Evolutionary conservation across 306 rosid species (phyloP).

Genomic region (Fagus crenata): DNA sequence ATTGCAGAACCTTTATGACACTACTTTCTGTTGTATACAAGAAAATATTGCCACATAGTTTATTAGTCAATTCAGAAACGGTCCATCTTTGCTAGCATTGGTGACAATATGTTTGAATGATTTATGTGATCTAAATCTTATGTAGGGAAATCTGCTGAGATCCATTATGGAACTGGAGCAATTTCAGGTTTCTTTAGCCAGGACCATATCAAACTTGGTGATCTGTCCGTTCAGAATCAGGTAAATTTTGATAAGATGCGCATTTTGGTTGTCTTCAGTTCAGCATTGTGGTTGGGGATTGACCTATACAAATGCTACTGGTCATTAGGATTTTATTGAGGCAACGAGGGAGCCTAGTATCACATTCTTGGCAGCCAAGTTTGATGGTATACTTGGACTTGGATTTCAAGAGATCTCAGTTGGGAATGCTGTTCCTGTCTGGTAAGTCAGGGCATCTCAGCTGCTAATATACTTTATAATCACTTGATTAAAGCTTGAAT

Average conservation of each 20-base stretch:
- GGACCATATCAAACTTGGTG: conserved; percentile 36
- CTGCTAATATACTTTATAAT: not conserved
- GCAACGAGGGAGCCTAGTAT: conserved; percentile 48
- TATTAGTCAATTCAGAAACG: not conserved
- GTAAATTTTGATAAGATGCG: conserved; percentile 14
- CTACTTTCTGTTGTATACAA: not conserved
- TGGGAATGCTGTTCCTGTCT: conserved; percentile 43
- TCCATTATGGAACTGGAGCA: conserved; percentile 49
- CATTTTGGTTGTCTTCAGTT: conserved; percentile 9
- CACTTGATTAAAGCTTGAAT: not conserved
- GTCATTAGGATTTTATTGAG: conserved; percentile 45
- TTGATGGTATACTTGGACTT: conserved; percentile 39
- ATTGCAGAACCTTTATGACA: not conserved
- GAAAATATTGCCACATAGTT: not conserved
- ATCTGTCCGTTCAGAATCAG: conserved; percentile 32
- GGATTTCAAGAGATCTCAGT: conserved; percentile 46
- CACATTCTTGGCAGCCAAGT: conserved; percentile 42
- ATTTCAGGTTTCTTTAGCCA: conserved; percentile 48
- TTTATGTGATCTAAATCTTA: not conserved
- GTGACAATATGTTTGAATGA: not conserved
- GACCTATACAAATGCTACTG: not conserved
- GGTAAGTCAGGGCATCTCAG: conserved; percentile 34
- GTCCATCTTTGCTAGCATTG: not conserved
- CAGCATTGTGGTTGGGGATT: not conserved
- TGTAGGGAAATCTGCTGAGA: conserved; percentile 41